Evolutionary conservation across 2,329 filamentous ascomycete species (phyloP), one percentile per base, ranked within the genome.

Genomic region (Dothiorella sarmentorum): DNA sequence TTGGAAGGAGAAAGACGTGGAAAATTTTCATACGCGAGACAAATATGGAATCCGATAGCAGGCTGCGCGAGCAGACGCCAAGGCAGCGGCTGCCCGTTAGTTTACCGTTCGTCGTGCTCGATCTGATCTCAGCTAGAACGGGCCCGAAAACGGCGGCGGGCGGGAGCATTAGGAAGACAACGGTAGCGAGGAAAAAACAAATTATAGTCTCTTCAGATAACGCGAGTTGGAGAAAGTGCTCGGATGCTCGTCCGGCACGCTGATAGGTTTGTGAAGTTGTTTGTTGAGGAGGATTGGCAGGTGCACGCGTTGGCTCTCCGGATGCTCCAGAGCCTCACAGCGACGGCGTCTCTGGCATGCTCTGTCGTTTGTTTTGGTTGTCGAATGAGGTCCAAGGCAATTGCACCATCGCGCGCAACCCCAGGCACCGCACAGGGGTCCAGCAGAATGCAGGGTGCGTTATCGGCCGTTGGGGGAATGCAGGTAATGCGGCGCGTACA

Each of bases 271-370:
- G 33, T 37, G 15, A 15, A 37, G 33, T 15, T 9, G 31, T 52
- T 53, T 53, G 49, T 53, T 53, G 49, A 40, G 49, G 9, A 53
- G 49, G 49, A 53, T 53, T 37, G 49, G 35, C 49, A 53, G 35
- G 22, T 40, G 40, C 49, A 29, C 35, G 49, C 49, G 24, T 35
- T 52, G 40, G 49, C 33, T 27, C 9, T 13, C 33, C 20, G 13
- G 13, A 33, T 2, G 13, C 31, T 35, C 20, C 31, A 53, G 49
- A 53, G 49, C 49, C 49, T 20, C 49, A 53, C 49, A 9, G n/a
- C 43, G 26, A 29, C 43, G 43, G 43, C 26, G 24, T 11, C 35
- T 27, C 49, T 53, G 49, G 49, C 49, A 53, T 15, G 49, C 49
- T n/a, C n/a, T 29, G 33, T 7, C n/a, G n/a, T 26, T 20, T 29